These are phyloP conservation scores for Camillea tinctor DNA, from an alignment of 2,329 filamentous ascomycete species.

Conservation along the genomic window DNA sequence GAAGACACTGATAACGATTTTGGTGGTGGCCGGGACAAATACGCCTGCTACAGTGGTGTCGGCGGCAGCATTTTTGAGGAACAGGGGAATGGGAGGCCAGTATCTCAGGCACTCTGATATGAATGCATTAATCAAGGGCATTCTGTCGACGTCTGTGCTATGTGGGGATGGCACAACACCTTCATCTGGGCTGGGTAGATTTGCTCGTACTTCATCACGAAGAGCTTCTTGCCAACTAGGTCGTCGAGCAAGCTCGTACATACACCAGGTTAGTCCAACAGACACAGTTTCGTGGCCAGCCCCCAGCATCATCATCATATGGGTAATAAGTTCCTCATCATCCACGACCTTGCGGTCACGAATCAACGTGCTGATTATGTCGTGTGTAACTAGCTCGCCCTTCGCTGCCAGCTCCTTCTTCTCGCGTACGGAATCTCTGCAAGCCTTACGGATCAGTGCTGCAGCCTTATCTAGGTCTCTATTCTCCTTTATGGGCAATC, in stretches of 20 bases:
- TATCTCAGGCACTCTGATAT: slow-evolving; percentile 14
- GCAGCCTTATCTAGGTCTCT: slow-evolving; percentile 1
- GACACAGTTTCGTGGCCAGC: slow-evolving; percentile 19
- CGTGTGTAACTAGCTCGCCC: slow-evolving; percentile 8
- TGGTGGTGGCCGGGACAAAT: slow-evolving; percentile 58
- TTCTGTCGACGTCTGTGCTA: slow-evolving; percentile 10
- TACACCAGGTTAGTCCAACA: slow-evolving; percentile 16
- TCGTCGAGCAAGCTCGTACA: slow-evolving; percentile 16
- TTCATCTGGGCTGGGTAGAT: slow-evolving; percentile 13
- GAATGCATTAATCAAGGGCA: slow-evolving; percentile 18
- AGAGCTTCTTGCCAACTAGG: slow-evolving; percentile 11
- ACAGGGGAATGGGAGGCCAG: slow-evolving; percentile 19
- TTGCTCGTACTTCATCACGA: slow-evolving; percentile 15
- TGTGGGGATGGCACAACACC: slow-evolving; percentile 1
- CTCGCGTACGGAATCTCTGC: slow-evolving; percentile 1
- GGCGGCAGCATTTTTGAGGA: slow-evolving; percentile 12
- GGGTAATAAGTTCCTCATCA: slow-evolving; percentile 17
- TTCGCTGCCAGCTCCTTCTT: slow-evolving; percentile 9
- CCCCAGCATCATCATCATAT: slow-evolving; percentile 16
- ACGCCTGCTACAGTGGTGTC: slow-evolving; percentile 47
- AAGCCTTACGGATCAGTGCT: slow-evolving; percentile 1
- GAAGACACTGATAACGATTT: slow-evolving; percentile 61
- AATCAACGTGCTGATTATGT: slow-evolving; percentile 9
- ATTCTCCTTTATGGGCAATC: slow-evolving; percentile 1
- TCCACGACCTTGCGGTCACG: slow-evolving; percentile 10